Base-by-base conservation (phyloP, 768 basidiomycete genomes). In the Sutorius australiensis region DNA sequence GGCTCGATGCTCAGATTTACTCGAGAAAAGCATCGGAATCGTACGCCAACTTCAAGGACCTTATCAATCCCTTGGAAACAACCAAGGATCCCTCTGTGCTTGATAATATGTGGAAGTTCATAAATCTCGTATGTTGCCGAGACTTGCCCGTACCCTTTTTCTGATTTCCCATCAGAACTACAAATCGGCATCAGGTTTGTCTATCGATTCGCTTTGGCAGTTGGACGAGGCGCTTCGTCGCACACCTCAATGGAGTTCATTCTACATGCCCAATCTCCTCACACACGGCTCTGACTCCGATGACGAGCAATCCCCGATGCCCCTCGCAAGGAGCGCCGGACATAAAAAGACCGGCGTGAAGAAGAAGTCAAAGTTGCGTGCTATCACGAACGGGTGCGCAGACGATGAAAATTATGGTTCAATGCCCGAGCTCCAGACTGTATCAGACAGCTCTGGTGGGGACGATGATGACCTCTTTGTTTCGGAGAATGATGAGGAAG, bases 361-460 rank as follows among this genome's bases (percentile, higher is more conserved):
- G 60, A 50, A 73, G 69, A 64, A 69, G 37, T 50, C 46, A 27
- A 64, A 78, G 55, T 68, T 66, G 5, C 75, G 82, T 50, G 77
- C 79, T 6, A 79, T 83, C 54, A 80, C 77, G n/a, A 69, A 75
- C 40, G 80, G 76, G 3, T 57, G 12, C 21, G 53, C 5, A 13
- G 72, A 72, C 42, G 76, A 71, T 9, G 74, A 71, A 8, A 76
- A 76, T 51, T 68, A 79, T 48, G 69, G 61, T 48, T 84, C 83
- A 8, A 86, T 90, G 84, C 89, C 89, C 3, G 75, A 65, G 0
- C 74, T 91, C 31, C 79, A 84, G 60, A 80, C 80, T 24, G 80
- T 86, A 12, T 87, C 87, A 7, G 82, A 84, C 48, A 79, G 79
- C 3, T 78, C 80, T 3, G 80, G 78, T 8, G 68, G 67, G 11